Evolutionary conservation across 306 rosid species (phyloP).

Genomic region (Calophaca sinica): DNA sequence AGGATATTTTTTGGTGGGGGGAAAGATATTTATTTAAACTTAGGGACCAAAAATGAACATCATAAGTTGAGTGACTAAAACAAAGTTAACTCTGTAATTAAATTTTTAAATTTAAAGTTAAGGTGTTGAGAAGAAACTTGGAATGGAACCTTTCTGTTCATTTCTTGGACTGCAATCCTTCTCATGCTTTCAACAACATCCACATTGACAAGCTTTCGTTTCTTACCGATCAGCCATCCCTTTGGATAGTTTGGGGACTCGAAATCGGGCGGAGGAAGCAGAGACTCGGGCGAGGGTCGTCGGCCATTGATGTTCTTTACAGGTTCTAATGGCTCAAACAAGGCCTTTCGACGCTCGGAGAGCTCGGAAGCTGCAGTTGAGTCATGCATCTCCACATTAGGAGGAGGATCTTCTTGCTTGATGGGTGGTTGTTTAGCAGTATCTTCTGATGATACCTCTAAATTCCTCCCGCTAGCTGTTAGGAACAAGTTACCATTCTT

Average conservation of each 20-base stretch:
- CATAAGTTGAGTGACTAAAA: no score
- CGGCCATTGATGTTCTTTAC: constrained; percentile 57
- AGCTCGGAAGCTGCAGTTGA: constrained; percentile 51
- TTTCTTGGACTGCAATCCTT: constrained; percentile 92
- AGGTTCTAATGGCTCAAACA: constrained; percentile 91
- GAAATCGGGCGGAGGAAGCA: constrained; percentile 96
- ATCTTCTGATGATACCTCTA: constrained; percentile 74
- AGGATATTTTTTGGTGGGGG: no score
- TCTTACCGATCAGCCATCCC: constrained; percentile 95
- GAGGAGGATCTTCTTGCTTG: constrained; percentile 61
- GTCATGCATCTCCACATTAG: constrained; percentile 62
- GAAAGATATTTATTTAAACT: no score
- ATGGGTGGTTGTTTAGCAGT: constrained; percentile 50
- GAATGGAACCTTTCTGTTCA: constrained; percentile 88
- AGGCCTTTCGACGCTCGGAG: constrained; percentile 68
- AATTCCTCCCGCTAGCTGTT: constrained; percentile 82
- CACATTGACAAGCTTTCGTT: constrained; percentile 92
- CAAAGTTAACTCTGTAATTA: no score
- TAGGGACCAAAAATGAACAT: no score
- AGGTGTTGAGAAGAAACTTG: constrained; percentile 22
- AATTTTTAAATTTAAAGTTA: background rate
- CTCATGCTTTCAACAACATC: constrained; percentile 98
- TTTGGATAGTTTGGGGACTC: constrained; percentile 79
- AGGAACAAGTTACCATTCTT: constrained; percentile 73
- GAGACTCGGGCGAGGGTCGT: constrained; percentile 74